phyloP scores from a whole-genome alignment of 2,329 filamentous ascomycete species.

The Gliomastix tumulicola region DNA sequence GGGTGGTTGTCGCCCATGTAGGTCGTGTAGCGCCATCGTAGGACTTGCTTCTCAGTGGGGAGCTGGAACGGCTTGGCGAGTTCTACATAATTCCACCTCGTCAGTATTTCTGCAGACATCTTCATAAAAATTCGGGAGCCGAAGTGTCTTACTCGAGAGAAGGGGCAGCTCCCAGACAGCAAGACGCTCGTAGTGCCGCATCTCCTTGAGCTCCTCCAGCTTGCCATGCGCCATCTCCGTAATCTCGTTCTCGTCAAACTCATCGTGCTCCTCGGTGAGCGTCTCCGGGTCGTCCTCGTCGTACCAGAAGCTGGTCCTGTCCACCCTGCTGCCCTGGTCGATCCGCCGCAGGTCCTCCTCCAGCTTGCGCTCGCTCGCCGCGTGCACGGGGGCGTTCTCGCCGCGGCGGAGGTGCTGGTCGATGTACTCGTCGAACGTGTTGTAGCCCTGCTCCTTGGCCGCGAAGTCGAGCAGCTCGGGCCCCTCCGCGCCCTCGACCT shows the following conservation, averaged over 20 bases:
- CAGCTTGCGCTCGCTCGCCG: conserved; percentile 14
- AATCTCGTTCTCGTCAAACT: conserved; percentile 77
- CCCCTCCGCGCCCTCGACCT: background rate
- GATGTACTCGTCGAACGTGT: conserved; percentile 23
- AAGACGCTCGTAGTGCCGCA: conserved; percentile 80
- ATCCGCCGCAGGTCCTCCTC: conserved; percentile 20
- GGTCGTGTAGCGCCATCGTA: conserved; percentile 93
- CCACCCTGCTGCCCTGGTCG: conserved; percentile 22
- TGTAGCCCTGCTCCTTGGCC: conserved; percentile 24
- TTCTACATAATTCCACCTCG: conserved; percentile 48
- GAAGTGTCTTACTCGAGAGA: conserved; percentile 67
- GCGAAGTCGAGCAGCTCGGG: conserved; percentile 23
- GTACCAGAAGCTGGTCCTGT: conserved; percentile 38
- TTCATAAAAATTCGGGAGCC: too few relatives aligned
- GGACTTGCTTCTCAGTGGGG: conserved; percentile 59
- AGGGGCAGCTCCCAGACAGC: conserved; percentile 95
- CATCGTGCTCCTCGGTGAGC: conserved; percentile 46
- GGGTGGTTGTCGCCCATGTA: conserved; percentile 95
- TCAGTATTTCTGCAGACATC: too few relatives aligned
- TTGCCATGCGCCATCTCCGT: conserved; percentile 77
- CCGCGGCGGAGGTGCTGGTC: conserved; percentile 15
- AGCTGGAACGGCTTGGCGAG: conserved; percentile 74
- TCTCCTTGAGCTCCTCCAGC: conserved; percentile 80
- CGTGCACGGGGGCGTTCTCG: conserved; percentile 6
- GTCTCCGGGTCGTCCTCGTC: conserved; percentile 40